Percentiles rank a stretch among this genome's conserved stretches.
phyloP scores from a whole-genome alignment of 148 eudicot genomes.

The Chenopodium album region DNA sequence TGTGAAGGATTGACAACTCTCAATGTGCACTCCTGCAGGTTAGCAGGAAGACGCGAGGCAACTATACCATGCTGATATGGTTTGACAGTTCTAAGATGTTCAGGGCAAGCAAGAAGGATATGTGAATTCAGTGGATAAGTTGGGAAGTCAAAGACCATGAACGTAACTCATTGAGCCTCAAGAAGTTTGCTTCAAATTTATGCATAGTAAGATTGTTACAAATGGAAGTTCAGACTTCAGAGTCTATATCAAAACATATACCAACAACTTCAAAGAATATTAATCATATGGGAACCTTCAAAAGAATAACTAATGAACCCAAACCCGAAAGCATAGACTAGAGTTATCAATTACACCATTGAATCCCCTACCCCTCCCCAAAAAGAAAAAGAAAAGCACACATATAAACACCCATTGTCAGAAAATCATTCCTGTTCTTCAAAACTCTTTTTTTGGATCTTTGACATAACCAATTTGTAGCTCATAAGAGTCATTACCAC shows the following conservation, averaged over 20 bases:
- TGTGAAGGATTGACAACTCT: neutral
- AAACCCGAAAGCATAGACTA: neutral
- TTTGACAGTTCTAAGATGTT: neutral
- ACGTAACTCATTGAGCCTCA: neutral
- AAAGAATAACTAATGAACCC: neutral
- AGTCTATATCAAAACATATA: neutral
- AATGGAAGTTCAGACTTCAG: neutral
- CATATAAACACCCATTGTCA: neutral
- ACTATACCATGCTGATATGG: neutral
- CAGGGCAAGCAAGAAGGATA: neutral
- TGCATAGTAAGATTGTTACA: neutral
- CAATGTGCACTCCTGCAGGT: neutral
- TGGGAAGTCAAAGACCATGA: neutral
- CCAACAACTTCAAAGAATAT: neutral
- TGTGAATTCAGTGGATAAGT: neutral
- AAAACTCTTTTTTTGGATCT: neutral
- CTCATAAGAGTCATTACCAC: neutral
- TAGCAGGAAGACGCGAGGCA: neutral
- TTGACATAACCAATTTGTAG: neutral
- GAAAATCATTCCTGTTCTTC: conserved; percentile 8
- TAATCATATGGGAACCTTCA: neutral
- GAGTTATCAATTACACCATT: conserved; percentile 7
- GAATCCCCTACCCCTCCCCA: neutral
- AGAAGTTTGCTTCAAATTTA: neutral
- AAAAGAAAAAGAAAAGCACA: neutral